phyloP scores from a whole-genome alignment of 2,329 filamentous ascomycete genomes.

The Curvularia sp. region DNA sequence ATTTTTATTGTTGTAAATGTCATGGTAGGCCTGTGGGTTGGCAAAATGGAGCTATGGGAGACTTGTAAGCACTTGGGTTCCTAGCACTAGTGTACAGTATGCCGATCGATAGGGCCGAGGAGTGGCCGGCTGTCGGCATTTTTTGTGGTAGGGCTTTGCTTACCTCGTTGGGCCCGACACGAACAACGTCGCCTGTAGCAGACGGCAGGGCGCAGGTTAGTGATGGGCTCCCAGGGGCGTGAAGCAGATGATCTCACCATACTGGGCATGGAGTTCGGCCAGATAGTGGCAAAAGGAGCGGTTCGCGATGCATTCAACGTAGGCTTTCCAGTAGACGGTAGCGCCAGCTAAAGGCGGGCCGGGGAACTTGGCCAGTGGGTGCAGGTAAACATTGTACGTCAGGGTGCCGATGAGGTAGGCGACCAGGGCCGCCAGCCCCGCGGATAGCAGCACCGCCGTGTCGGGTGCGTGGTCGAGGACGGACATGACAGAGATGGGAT shows the following conservation, averaged over 20 bases:
- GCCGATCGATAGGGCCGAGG: conserved; percentile 1
- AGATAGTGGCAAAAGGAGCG: conserved; percentile 40
- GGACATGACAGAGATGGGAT: conserved; percentile 1
- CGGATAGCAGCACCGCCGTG: conserved; percentile 18
- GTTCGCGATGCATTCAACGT: conserved; percentile 36
- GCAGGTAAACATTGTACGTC: conserved; percentile 51
- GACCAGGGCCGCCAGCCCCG: conserved; percentile 19
- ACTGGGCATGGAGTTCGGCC: conserved; percentile 34
- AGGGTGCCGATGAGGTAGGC: conserved; percentile 26
- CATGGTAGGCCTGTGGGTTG: conserved; percentile 52
- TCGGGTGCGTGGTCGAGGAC: conserved; percentile 7
- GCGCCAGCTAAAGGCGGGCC: conserved; percentile 46
- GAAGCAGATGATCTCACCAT: conserved; percentile 29
- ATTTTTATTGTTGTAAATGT: conserved; percentile 53
- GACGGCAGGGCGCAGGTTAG: conserved; percentile 13
- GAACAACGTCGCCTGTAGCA: conserved; percentile 33
- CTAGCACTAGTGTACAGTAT: no score
- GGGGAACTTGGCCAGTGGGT: conserved; percentile 53
- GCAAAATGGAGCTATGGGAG: conserved; percentile 53
- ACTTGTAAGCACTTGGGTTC: conserved; percentile 8
- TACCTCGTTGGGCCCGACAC: conserved; percentile 39
- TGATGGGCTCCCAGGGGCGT: neutral
- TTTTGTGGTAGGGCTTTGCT: conserved; percentile 13
- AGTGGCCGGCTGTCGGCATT: neutral
- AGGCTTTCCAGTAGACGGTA: conserved; percentile 41